These are phyloP conservation scores for Colletotrichum camelliae DNA, from an alignment of 2,329 filamentous ascomycete genomes.

Conservation along the genomic window DNA sequence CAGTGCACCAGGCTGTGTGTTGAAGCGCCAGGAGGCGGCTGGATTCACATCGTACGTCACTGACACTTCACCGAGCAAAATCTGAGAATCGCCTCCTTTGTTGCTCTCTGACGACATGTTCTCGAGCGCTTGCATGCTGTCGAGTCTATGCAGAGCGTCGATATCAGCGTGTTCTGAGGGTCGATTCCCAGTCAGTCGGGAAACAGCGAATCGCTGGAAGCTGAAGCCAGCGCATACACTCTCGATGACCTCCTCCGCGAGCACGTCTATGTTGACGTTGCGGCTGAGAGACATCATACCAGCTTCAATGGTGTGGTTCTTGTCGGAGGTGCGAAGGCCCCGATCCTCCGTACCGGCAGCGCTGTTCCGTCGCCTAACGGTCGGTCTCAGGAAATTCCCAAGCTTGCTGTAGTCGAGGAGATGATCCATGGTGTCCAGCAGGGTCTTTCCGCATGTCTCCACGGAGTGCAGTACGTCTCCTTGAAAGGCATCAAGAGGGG, in stretches of 20 bases:
- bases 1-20: constrained; percentile 56
- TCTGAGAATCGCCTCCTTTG: not conserved
- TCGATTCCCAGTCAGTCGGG: not conserved
- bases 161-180: constrained; percentile 3
- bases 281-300: constrained; percentile 27
- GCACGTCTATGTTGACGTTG: constrained; percentile 33
- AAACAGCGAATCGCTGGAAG: constrained; percentile 30
- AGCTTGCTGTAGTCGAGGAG: constrained; percentile 50
- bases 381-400: constrained; percentile 32
- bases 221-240: constrained; percentile 40
- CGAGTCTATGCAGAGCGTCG: constrained; percentile 7
- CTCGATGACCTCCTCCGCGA: constrained; percentile 44
- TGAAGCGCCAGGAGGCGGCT: constrained; percentile 55
- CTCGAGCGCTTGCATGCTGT: constrained; percentile 23
- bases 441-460: constrained; percentile 47
- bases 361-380: not conserved
- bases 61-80: constrained; percentile 32
- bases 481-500: constrained; percentile 47
- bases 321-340: constrained; percentile 3
- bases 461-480: constrained; percentile 48
- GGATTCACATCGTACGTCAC: constrained; percentile 57
- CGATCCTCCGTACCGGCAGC: constrained; percentile 13
- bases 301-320: constrained; percentile 2
- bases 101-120: constrained; percentile 8
- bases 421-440: constrained; percentile 55